A percentile compares a stretch with the other conserved stretches of the same genome.
These are phyloP conservation scores for Chalara sp. DNA, from an alignment of 2,329 filamentous ascomycete species.

Conservation along the genomic window DNA sequence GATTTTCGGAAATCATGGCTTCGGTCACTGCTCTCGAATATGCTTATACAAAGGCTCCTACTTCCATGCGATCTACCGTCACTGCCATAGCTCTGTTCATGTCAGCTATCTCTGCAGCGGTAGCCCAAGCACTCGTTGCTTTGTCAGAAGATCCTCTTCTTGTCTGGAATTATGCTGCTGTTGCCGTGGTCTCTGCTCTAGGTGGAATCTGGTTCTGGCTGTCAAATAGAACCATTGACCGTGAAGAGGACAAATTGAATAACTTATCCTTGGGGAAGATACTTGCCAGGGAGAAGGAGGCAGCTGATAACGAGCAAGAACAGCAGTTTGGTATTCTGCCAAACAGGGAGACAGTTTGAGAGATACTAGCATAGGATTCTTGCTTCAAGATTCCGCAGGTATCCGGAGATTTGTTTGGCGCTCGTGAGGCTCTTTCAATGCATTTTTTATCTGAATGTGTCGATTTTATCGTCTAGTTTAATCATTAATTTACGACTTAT, in stretches of 20 bases:
- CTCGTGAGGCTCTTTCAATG: too few relatives aligned
- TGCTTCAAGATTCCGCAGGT: too few relatives aligned
- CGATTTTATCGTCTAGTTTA: too few relatives aligned
- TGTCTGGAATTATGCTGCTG: conserved; percentile 28
- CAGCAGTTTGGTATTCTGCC: too few relatives aligned
- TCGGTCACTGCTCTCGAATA: conserved; percentile 67
- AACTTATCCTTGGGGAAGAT: too few relatives aligned
- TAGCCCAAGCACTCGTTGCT: conserved; percentile 37
- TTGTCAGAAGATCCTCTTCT: conserved; percentile 35
- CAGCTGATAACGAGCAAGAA: too few relatives aligned
- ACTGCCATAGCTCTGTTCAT: conserved; percentile 51
- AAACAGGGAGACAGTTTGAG: too few relatives aligned
- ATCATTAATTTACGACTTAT: too few relatives aligned
- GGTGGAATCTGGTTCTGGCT: conserved; percentile 14
- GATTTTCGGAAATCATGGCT: conserved; percentile 53
- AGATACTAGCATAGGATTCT: too few relatives aligned
- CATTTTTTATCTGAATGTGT: too few relatives aligned
- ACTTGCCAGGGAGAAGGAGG: too few relatives aligned
- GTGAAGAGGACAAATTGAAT: conserved; percentile 17
- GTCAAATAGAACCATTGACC: conserved; percentile 13
- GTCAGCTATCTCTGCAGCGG: conserved; percentile 47
- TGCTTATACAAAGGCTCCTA: conserved; percentile 66
- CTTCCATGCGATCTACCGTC: conserved; percentile 59
- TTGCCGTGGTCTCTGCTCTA: conserved; percentile 11
- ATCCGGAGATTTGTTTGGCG: too few relatives aligned